A percentile compares a stretch with the other conserved stretches of the same genome.
Conservation (phyloP, 2,329 filamentous ascomycete species). For the Volutella citrinella region DNA sequence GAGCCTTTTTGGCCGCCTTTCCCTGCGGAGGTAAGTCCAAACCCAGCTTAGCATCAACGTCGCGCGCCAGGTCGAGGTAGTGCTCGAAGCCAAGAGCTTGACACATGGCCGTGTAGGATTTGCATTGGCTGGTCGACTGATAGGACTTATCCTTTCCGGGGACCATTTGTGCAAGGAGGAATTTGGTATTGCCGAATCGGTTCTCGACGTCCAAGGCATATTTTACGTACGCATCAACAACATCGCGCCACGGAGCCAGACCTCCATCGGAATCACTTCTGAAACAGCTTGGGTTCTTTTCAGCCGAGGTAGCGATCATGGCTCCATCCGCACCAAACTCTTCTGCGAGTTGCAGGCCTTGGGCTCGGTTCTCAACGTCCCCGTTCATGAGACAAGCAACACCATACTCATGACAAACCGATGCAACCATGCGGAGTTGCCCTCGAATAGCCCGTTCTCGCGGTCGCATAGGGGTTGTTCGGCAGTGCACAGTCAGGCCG, state of each 20-base stretch:
- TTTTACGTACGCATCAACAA: constrained; percentile 73
- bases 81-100: constrained; percentile 62
- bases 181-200: constrained; percentile 90
- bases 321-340: constrained; percentile 89
- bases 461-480: constrained; percentile 93
- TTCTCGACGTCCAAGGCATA: constrained; percentile 77
- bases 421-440: constrained; percentile 79
- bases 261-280: constrained; percentile 66
- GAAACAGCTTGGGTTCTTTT: constrained; percentile 90
- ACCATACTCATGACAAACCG: constrained; percentile 76
- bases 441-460: constrained; percentile 82
- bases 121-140: constrained; percentile 59
- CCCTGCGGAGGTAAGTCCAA: constrained; percentile 49
- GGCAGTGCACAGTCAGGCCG: constrained; percentile 89
- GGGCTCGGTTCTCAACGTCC: constrained; percentile 73
- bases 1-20: constrained; percentile 35
- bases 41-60: constrained; percentile 62
- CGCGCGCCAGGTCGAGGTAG: constrained; percentile 60
- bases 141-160: constrained; percentile 72
- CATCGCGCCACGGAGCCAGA: constrained; percentile 69
- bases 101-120: constrained; percentile 70
- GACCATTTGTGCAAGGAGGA: constrained; percentile 78
- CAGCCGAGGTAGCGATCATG: constrained; percentile 94
- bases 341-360: constrained; percentile 67
- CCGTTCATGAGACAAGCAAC: constrained; percentile 96